A percentile compares a stretch with the other conserved stretches of the same genome.
Conservation (phyloP, 2,329 filamentous ascomycete genomes). For the Fusarium miscanthi region DNA sequence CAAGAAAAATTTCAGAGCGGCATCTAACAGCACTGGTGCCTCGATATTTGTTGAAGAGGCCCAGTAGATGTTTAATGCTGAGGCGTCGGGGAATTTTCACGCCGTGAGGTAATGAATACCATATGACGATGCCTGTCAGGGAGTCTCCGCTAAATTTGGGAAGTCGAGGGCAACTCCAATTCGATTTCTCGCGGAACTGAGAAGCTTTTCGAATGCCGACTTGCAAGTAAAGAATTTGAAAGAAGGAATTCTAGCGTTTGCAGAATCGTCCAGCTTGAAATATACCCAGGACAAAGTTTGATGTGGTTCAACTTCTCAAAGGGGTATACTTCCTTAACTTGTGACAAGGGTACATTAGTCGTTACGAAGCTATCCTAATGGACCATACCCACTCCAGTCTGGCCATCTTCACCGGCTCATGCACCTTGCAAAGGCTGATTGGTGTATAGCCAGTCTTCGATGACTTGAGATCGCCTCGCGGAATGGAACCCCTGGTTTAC, state of each 20-base stretch:
- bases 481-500: slow-evolving; percentile 23
- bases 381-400: slow-evolving; percentile 37
- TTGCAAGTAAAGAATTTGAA: slow-evolving; percentile 1
- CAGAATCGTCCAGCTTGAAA: slow-evolving; percentile 26
- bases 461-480: slow-evolving; percentile 35
- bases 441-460: slow-evolving; percentile 31
- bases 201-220: not conserved
- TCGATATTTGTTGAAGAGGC: not conserved
- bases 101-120: not conserved
- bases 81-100: not conserved
- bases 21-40: not conserved
- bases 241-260: not conserved
- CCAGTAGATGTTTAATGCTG: not conserved
- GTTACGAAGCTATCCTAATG: slow-evolving; percentile 28
- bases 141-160: slow-evolving; percentile 1
- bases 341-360: slow-evolving; percentile 40
- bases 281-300: slow-evolving; percentile 25
- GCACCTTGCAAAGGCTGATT: slow-evolving; percentile 36
- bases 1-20: not conserved
- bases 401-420: slow-evolving; percentile 32
- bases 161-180: not conserved
- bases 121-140: slow-evolving; percentile 19
- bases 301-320: slow-evolving; percentile 9
- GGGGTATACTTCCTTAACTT: slow-evolving; percentile 36
- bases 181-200: not conserved